A percentile compares a stretch with the other conserved stretches of the same genome.
These are phyloP conservation scores for Peniophora sp. DNA, from an alignment of 1,284 basidiomycete species.

Conservation along the genomic window DNA sequence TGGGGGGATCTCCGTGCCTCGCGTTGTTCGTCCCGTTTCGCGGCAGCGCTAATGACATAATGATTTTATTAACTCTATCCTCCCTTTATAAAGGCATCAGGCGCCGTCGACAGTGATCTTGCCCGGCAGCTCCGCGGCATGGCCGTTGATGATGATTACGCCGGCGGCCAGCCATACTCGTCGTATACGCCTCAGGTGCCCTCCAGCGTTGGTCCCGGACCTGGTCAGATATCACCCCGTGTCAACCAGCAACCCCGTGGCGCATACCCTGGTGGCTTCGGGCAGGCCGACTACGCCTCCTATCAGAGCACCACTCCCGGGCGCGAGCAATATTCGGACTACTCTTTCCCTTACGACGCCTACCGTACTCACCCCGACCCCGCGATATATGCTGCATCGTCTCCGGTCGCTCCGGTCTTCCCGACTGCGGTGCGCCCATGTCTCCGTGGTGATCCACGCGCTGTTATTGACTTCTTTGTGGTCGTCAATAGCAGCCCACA, in stretches of 20 bases:
- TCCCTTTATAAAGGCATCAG: slow-evolving; percentile 28
- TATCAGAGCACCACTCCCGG: slow-evolving; percentile 41
- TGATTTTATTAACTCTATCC: slow-evolving; percentile 5
- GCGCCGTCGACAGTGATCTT: slow-evolving; percentile 44
- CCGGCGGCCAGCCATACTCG: slow-evolving; percentile 16
- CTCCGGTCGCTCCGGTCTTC: not conserved
- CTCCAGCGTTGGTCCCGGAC: not conserved
- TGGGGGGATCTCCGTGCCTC: slow-evolving; percentile 27
- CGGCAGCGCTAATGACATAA: slow-evolving; percentile 8
- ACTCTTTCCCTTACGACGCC: slow-evolving; percentile 46
- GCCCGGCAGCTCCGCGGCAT: slow-evolving; percentile 55
- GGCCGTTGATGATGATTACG: slow-evolving; percentile 57
- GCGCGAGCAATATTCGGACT: slow-evolving; percentile 40
- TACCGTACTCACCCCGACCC: slow-evolving; percentile 44
- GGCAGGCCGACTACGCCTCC: slow-evolving; percentile 45
- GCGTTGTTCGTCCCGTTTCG: slow-evolving; percentile 28
- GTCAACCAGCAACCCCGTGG: slow-evolving; percentile 35
- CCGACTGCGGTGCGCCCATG: slow-evolving; percentile 16
- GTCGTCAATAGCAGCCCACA: slow-evolving; percentile 34
- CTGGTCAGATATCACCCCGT: slow-evolving; percentile 22
- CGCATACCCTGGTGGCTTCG: slow-evolving; percentile 38
- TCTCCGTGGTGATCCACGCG: slow-evolving; percentile 29
- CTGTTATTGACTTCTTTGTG: slow-evolving; percentile 36
- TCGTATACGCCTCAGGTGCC: slow-evolving; percentile 17
- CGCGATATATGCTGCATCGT: slow-evolving; percentile 36